Evolutionary conservation across 148 eudicot species (phyloP), one percentile per base, ranked within the genome.

Genomic region (Amaranthus cruentus): DNA sequence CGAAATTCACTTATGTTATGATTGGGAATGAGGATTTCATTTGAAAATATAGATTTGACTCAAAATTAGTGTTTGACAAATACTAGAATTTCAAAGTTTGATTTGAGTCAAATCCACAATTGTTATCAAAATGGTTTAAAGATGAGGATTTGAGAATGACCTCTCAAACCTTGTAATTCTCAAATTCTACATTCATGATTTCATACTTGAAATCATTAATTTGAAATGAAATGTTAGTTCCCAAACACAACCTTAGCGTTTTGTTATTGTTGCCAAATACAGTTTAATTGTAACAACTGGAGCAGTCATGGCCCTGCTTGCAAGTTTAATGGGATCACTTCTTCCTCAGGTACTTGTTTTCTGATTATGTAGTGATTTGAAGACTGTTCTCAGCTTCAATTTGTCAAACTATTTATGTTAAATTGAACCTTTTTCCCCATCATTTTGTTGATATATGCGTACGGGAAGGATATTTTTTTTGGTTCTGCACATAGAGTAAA

Each of bases 301-400:
- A 79, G 86, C 94, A 47, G 76, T 89, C 59, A 89, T 90, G 68
- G 88, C 94, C 69, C 84, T 89, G 65, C 78, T 84, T 73, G 82
- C 94, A 63, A 68, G 88, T 72, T 87, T 89, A 73, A 81, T 89
- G 76, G 94, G 91, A 48, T 78, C 87, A 43, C 82, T 89, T 78
- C 89, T 89, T 81, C 94, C 94, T 55, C 94, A 89, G 94, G 94
- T 89, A 56, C 38, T 66, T 59, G 18, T 75, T 3, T 50, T 8
- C 51, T n/a, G 6, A 14, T 49, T 13, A 68, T 9, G 6, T 4
- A 55, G 52, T 60, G 50, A 47, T 18, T 10, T 60, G 42, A 43
- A n/a, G 13, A 8, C 15, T 56, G 60, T 56, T 14, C 13, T 9
- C 18, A 56, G 13, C 60, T 51, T 38, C 53, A 4, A 69, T 50